Evolutionary conservation across 768 basidiomycete species (phyloP).

Genomic region (Russula griseocarnosa): DNA sequence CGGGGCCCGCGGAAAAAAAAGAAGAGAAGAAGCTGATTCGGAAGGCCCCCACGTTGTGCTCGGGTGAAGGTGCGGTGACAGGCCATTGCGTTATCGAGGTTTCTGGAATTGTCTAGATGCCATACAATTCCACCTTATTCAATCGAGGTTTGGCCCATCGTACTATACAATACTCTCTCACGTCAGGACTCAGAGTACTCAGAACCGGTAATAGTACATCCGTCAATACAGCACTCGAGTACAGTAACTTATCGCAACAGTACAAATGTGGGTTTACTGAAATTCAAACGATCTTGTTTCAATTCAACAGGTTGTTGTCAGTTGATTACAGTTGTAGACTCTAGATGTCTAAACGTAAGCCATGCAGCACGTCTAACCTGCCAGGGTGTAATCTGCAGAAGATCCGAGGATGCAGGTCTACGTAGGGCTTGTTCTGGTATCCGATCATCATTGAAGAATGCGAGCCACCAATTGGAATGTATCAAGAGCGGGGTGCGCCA

Average conservation of each 20-base stretch:
- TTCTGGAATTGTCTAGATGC: too few relatives aligned
- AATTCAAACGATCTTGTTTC: too few relatives aligned
- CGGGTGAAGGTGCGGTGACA: neutral
- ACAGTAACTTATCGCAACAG: too few relatives aligned
- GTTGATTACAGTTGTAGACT: too few relatives aligned
- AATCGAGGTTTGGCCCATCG: too few relatives aligned
- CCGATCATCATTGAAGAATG: conserved; percentile 70
- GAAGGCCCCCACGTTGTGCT: neutral
- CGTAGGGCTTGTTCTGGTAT: conserved; percentile 45
- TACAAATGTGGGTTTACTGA: too few relatives aligned
- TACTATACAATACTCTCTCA: too few relatives aligned
- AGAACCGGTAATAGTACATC: too few relatives aligned
- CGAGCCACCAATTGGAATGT: conserved; percentile 96
- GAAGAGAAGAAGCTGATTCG: neutral
- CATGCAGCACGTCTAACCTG: conserved; percentile 84
- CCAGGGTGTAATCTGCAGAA: conserved; percentile 59
- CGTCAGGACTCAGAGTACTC: too few relatives aligned
- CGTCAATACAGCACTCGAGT: too few relatives aligned
- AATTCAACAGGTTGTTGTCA: too few relatives aligned
- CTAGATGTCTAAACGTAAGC: conserved; percentile 65
- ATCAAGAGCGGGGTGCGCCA: conserved; percentile 81
- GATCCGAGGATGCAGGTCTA: conserved; percentile 24
- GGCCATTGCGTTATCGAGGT: neutral
- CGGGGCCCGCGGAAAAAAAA: neutral
- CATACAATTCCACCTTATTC: too few relatives aligned